Evolutionary conservation across 192 early-diverging fungal species (phyloP).

Genomic region (Globomyces pollinis-pini): DNA sequence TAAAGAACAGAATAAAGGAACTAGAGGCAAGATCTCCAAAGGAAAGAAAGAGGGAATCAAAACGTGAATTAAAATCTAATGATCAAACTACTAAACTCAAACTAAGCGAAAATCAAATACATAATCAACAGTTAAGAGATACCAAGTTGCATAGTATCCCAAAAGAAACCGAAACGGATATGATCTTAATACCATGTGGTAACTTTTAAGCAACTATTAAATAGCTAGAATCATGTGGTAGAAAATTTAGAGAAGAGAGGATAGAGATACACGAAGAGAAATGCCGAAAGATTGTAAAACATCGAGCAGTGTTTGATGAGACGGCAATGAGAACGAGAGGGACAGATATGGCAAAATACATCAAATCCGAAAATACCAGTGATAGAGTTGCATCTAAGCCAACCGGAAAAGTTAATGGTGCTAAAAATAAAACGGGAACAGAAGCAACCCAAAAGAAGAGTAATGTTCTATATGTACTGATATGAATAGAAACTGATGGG

Average conservation of each 20-base stretch:
- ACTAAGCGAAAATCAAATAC: neutral
- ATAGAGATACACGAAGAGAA: conserved; percentile 3
- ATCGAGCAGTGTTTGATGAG: neutral
- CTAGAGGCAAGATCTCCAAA: neutral
- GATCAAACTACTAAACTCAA: neutral
- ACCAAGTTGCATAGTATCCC: no score
- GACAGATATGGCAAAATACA: conserved; percentile 5
- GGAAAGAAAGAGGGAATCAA: neutral
- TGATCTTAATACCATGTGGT: neutral
- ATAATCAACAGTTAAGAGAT: neutral
- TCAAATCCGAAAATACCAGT: neutral
- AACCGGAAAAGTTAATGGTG: neutral
- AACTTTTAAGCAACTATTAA: no score
- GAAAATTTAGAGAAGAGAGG: conserved; percentile 6
- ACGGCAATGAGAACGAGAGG: conserved; percentile 2
- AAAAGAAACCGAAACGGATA: neutral
- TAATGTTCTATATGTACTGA: neutral
- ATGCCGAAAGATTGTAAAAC: neutral
- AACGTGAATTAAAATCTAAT: neutral
- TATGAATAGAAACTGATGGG: neutral
- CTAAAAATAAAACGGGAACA: neutral
- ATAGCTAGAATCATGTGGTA: neutral
- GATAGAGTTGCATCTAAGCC: neutral
- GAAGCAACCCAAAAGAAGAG: neutral
- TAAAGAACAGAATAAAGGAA: neutral